Percentiles rank a stretch among this genome's conserved stretches.
These are phyloP conservation scores for Xylariaceae sp. DNA, from an alignment of 2,329 filamentous ascomycete genomes.

Conservation along the genomic window DNA sequence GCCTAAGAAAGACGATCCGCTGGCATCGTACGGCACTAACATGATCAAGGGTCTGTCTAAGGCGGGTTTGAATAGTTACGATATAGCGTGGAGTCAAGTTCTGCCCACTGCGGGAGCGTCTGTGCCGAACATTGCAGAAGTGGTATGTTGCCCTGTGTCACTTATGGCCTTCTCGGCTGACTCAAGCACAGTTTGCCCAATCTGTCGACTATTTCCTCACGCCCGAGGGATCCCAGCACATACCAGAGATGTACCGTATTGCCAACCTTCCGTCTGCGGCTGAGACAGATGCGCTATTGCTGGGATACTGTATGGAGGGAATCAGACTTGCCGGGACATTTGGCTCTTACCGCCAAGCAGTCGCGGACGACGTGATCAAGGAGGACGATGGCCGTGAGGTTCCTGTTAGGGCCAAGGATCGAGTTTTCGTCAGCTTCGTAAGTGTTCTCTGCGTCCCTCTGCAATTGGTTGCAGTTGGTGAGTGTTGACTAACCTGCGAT, in stretches of 20 bases:
- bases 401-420: slow-evolving; percentile 57
- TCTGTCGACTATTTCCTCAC: slow-evolving; percentile 74
- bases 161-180: slow-evolving; percentile 19
- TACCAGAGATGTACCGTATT: slow-evolving; percentile 63
- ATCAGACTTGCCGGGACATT: slow-evolving; percentile 68
- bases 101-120: slow-evolving; percentile 68
- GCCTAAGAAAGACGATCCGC: slow-evolving; percentile 52
- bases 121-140: slow-evolving; percentile 71
- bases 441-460: slow-evolving; percentile 20
- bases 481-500: neutral
- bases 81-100: slow-evolving; percentile 73
- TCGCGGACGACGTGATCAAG: slow-evolving; percentile 46
- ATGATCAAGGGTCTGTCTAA: slow-evolving; percentile 68
- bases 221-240: slow-evolving; percentile 54
- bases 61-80: slow-evolving; percentile 61
- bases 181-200: slow-evolving; percentile 63
- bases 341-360: slow-evolving; percentile 61
- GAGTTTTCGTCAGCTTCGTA: slow-evolving; percentile 67
- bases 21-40: slow-evolving; percentile 66
- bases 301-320: slow-evolving; percentile 73
- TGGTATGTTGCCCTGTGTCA: slow-evolving; percentile 47
- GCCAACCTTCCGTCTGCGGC: slow-evolving; percentile 57
- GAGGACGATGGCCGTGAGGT: slow-evolving; percentile 57
- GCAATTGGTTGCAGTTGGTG: neutral
- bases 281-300: slow-evolving; percentile 64